Percentiles rank a stretch among this genome's conserved stretches.
Conservation (phyloP, 768 basidiomycete species). For the Asterophora parasitica region DNA sequence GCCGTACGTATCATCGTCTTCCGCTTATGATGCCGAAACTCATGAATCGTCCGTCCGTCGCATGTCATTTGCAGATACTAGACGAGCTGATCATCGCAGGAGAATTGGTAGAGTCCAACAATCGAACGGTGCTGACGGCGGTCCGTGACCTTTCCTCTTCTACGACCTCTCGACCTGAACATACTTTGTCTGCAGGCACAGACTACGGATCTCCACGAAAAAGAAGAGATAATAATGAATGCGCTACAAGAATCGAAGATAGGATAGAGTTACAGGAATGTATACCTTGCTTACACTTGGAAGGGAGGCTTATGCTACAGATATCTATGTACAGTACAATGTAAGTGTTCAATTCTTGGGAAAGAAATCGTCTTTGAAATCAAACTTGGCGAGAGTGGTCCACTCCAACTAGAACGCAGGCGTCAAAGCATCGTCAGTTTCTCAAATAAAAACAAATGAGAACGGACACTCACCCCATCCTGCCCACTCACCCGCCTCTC, state of each 20-base stretch:
- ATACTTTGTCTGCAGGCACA: conserved; percentile 2
- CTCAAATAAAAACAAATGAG: background rate
- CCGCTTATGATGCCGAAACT: too few species aligned
- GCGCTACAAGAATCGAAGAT: conserved; percentile 17
- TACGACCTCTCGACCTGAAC: background rate
- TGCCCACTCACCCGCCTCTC: conserved; percentile 23
- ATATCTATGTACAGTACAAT: background rate
- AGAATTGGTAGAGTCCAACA: conserved; percentile 91
- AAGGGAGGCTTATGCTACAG: background rate
- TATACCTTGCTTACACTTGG: too few species aligned
- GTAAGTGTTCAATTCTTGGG: conserved; percentile 6
- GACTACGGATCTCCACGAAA: conserved; percentile 17
- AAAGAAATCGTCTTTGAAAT: conserved; percentile 58
- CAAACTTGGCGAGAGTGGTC: conserved; percentile 38
- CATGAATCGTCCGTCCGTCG: too few species aligned
- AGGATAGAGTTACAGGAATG: background rate
- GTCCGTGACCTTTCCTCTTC: conserved; percentile 16
- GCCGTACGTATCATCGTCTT: conserved; percentile 43
- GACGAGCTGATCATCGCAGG: conserved; percentile 94
- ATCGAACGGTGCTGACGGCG: conserved; percentile 49
- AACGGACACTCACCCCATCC: conserved; percentile 45
- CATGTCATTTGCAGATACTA: conserved; percentile 72
- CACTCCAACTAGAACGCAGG: conserved; percentile 54
- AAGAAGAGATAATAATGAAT: conserved; percentile 16
- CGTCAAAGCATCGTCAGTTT: conserved; percentile 1